Base-by-base conservation (phyloP, 2,329 filamentous ascomycete genomes). In the Fusarium musae region DNA sequence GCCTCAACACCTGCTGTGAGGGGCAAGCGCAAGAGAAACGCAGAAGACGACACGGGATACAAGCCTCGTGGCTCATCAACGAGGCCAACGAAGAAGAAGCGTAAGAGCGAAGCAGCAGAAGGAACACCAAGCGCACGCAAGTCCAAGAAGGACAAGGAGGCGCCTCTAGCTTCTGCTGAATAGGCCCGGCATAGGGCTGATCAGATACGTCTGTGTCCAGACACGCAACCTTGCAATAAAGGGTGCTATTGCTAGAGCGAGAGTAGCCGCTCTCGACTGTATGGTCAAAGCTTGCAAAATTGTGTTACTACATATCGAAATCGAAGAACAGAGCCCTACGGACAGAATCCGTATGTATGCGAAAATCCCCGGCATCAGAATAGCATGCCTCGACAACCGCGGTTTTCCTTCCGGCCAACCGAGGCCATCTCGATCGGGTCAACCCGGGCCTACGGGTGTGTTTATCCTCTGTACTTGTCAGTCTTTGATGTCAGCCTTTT, bases 21-120 rank as follows among this genome's bases (percentile, higher is more conserved):
- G 17, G 78, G 81, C 43, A 87, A 87, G 80, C 84, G 86, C 66
- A 90, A 90, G 84, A 84, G 88, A 34, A 88, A 90, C 39, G 57
- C 49, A 21, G 89, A 91, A 44, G 89, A 91, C 12, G 89, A 91
- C 69, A 80, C 82, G 1, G 88, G 89, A 8, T 91, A 91, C 78
- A 84, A 88, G 65, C 88, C 89, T 6, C 89, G 90, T 72, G 86
- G 87, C 6, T 89, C 88, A 5, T 84, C 84, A 5, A 86, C 84
- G 42, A 83, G 88, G 43, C 87, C 87, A 23, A 81, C 82, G 1
- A 91, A 90, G 83, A 87, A 87, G 80, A 90, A 89, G 84, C 84
- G 88, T 8, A 90, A 88, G 84, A 89, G 88, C 74, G 86, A 87
- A 54, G 82, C 76, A 53, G 82, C 74, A 34, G 83, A 81, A 37